These are phyloP conservation scores for Geranium brycei DNA, from an alignment of 345 rosid species.

Conservation along the genomic window DNA sequence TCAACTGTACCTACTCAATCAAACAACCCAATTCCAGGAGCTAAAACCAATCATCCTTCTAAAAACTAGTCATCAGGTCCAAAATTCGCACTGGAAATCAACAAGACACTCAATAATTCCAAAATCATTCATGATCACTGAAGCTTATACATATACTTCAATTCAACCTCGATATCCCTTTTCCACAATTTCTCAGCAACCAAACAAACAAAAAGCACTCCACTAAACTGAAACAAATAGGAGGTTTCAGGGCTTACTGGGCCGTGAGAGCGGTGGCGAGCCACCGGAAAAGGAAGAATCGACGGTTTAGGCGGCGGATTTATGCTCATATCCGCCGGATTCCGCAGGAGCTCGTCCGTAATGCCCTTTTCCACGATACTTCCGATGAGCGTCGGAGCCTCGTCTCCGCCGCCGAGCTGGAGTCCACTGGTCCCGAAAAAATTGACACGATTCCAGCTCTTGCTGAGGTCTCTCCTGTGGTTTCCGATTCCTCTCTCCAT, in stretches of 20 bases:
- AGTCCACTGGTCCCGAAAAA: conserved; percentile 14
- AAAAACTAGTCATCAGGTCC: too few species aligned
- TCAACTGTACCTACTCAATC: background rate
- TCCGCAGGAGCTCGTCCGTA: conserved; percentile 10
- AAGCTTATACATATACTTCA: too few species aligned
- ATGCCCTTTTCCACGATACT: conserved; percentile 62
- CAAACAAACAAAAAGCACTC: background rate
- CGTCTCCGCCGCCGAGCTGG: conserved; percentile 16
- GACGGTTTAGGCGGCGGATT: conserved; percentile 44
- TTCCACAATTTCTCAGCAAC: background rate
- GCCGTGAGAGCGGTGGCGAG: conserved; percentile 88
- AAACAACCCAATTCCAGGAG: too few species aligned
- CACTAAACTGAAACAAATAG: background rate
- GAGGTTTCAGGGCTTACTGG: conserved; percentile 36
- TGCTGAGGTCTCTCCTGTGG: background rate
- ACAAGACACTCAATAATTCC: too few species aligned
- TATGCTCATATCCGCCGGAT: conserved; percentile 9
- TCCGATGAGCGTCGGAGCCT: conserved; percentile 37
- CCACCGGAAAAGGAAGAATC: conserved; percentile 68
- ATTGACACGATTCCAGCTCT: conserved; percentile 2
- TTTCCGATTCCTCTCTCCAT: background rate
- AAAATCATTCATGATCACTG: too few species aligned
- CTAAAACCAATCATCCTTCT: too few species aligned
- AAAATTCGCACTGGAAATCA: too few species aligned
- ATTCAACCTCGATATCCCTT: too few species aligned